A percentile compares a stretch with the other conserved stretches of the same genome.
These are phyloP conservation scores for Meredithiella fracta DNA, from an alignment of 2,329 filamentous ascomycete genomes.

Conservation along the genomic window DNA sequence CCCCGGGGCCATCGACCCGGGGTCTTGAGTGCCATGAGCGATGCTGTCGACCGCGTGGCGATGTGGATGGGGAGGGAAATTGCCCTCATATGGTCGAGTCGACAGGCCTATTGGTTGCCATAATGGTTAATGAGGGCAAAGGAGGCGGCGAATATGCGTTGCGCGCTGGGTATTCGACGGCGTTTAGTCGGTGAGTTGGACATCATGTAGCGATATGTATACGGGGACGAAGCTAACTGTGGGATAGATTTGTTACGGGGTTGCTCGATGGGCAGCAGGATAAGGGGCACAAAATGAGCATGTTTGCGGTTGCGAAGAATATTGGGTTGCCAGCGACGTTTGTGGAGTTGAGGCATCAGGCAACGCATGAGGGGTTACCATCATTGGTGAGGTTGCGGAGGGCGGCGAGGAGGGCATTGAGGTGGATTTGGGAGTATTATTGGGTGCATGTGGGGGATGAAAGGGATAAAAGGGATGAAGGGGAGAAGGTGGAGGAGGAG, in stretches of 20 bases:
- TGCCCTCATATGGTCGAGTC: conserved; percentile 69
- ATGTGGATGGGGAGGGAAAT: conserved; percentile 56
- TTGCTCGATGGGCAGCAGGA: conserved; percentile 59
- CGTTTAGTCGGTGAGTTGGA: conserved; percentile 49
- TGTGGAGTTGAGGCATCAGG: conserved; percentile 78
- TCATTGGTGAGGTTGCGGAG: conserved; percentile 55
- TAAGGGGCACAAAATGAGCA: conserved; percentile 49
- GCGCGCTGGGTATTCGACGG: conserved; percentile 54
- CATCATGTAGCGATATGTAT: background rate
- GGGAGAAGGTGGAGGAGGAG: background rate
- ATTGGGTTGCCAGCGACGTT: conserved; percentile 60
- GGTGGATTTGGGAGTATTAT: conserved; percentile 83
- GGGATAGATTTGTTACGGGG: conserved; percentile 57
- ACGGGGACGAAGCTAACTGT: background rate
- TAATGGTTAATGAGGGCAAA: conserved; percentile 42
- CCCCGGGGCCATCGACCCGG: conserved; percentile 2
- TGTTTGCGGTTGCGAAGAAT: conserved; percentile 54
- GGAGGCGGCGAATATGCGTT: conserved; percentile 41
- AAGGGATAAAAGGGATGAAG: background rate
- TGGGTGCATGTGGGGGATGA: conserved; percentile 40
- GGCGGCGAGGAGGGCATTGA: conserved; percentile 52
- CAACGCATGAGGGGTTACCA: conserved; percentile 76
- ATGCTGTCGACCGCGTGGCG: conserved; percentile 40
- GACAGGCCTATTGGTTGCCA: conserved; percentile 56
- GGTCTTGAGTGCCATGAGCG: conserved; percentile 17